Evolutionary conservation across 2,329 filamentous ascomycete genomes (phyloP).

Genomic region (Pezicula carpinea): DNA sequence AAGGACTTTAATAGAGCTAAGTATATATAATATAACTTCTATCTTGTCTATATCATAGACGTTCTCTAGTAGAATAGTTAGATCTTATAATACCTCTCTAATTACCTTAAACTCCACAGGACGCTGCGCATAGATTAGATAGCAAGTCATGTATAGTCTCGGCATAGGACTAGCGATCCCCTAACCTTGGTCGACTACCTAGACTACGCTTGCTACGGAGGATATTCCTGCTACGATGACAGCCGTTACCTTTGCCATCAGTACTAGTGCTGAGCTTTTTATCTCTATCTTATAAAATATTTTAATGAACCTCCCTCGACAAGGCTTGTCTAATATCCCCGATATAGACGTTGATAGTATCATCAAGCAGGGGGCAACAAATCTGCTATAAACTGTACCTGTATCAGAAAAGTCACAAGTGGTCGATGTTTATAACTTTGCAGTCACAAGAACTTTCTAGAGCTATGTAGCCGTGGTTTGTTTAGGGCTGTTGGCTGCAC

Average conservation of each 20-base stretch:
- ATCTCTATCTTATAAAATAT: background rate
- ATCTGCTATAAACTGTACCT: background rate
- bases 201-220: background rate
- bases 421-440: background rate
- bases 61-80: too few species aligned
- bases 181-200: background rate
- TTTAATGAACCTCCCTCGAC: background rate
- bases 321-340: background rate
- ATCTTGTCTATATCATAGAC: too few species aligned
- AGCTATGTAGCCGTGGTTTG: background rate
- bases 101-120: too few species aligned
- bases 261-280: background rate
- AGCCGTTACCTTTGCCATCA: background rate
- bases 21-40: slow-evolving; percentile 22
- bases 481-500: background rate
- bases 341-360: background rate
- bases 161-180: background rate
- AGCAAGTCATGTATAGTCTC: slow-evolving; percentile 19
- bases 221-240: background rate
- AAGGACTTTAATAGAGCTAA: slow-evolving; percentile 27
- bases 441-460: background rate
- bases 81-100: too few species aligned
- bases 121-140: slow-evolving; percentile 16
- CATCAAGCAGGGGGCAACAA: background rate
- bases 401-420: background rate